These are phyloP conservation scores for Cinchona pubescens DNA, from an alignment of 257 asterid genomes.

Conservation along the genomic window DNA sequence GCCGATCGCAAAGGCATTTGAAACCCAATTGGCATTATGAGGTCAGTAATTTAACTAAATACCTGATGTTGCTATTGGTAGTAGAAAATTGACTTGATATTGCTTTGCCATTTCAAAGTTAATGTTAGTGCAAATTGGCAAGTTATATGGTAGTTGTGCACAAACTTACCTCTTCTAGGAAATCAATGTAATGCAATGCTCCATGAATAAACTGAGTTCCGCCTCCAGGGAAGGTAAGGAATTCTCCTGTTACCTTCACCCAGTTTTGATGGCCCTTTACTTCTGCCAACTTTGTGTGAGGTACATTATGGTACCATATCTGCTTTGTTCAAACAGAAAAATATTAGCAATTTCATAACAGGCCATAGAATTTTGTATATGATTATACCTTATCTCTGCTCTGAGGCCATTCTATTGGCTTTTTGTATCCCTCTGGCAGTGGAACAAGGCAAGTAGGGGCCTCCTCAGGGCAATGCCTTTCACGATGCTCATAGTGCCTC, in stretches of 20 bases:
- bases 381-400: conserved; percentile 77
- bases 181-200: conserved; percentile 78
- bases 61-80: not conserved
- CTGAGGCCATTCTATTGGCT: conserved; percentile 67
- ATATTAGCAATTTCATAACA: not conserved
- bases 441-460: conserved; percentile 78
- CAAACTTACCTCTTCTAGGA: conserved; percentile 60
- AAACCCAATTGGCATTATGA: not conserved
- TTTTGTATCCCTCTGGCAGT: conserved; percentile 66
- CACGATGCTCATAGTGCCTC: conserved; percentile 73
- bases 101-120: not conserved
- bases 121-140: not conserved
- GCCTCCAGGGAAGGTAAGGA: conserved; percentile 90
- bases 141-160: not conserved
- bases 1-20: not conserved
- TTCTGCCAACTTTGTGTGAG: conserved; percentile 66
- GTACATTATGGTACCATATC: conserved; percentile 91
- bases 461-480: conserved; percentile 79
- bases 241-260: conserved; percentile 86
- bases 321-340: conserved; percentile 23
- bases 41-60: not conserved
- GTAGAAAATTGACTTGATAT: not conserved
- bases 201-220: conserved; percentile 93
- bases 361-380: no score
- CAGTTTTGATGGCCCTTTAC: conserved; percentile 90